These are phyloP conservation scores for Schizophyllum amplum DNA, from an alignment of 1,284 basidiomycete species.

Conservation along the genomic window DNA sequence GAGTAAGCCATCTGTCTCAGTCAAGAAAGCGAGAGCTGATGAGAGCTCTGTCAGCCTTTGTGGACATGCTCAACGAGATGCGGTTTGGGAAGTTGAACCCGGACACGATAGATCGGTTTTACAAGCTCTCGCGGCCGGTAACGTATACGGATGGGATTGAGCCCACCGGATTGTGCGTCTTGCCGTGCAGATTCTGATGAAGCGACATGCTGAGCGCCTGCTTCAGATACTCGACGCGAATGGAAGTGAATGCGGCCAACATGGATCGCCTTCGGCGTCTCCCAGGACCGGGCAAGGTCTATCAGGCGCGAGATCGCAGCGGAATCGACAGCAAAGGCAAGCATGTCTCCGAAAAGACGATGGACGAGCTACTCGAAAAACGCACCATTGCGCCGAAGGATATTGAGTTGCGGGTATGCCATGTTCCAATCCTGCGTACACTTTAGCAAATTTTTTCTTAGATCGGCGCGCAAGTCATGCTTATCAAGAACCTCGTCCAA, in stretches of 20 bases:
- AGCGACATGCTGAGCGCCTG: conserved; percentile 6
- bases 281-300: conserved; percentile 26
- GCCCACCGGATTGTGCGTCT: conserved; percentile 72
- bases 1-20: conserved; percentile 79
- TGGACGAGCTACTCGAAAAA: conserved; percentile 23
- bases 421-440: background rate
- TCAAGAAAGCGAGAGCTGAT: conserved; percentile 30
- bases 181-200: background rate
- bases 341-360: conserved; percentile 16
- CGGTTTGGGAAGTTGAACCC: conserved; percentile 66
- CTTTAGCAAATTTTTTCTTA: conserved; percentile 22
- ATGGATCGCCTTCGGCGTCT: conserved; percentile 46
- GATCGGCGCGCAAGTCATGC: conserved; percentile 61
- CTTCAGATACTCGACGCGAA: conserved; percentile 66
- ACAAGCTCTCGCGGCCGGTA: conserved; percentile 47
- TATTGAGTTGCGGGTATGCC: conserved; percentile 10
- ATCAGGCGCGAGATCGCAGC: conserved; percentile 24
- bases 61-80: conserved; percentile 90
- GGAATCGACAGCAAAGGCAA: conserved; percentile 26
- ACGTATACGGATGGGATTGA: conserved; percentile 65
- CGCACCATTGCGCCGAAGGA: conserved; percentile 26
- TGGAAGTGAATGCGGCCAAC: conserved; percentile 81
- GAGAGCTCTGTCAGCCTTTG: conserved; percentile 51
- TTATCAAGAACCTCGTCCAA: conserved; percentile 67
- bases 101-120: conserved; percentile 55